Evolutionary conservation across 208 protist genomes (phyloP), one percentile per base, ranked within the genome.

Genomic region (Leishmania lainsoni): DNA sequence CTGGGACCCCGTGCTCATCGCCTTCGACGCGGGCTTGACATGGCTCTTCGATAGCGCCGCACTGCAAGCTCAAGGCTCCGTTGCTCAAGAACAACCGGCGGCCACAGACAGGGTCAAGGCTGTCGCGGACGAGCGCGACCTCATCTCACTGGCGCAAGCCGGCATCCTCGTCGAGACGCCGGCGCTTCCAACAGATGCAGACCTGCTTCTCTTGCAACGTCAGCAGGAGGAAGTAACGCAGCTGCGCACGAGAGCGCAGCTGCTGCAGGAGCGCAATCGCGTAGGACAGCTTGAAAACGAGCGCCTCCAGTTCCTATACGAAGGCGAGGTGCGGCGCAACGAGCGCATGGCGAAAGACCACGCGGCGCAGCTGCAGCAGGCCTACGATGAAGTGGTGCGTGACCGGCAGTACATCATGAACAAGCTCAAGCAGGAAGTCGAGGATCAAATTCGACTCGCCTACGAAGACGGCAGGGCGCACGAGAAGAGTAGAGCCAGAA

Each of bases 11-110:
- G 91, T 98, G 72, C 87, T 86, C 74, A 93, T 96, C 51, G 94
- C 94, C 78, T 93, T 96, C 69, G 94, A 97, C 83, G 94, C 94
- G 14, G 94, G 94, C 45, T 79, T 96, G 42, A 93, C 92, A 69
- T 97, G 94, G 93, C 63, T 96, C 32, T 83, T 81, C 16, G 92
- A 95, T 66, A 83, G 78, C 58, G 81, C 88, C 12, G 72, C 84
- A 22, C 77, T 88, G 45, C 75, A 81, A 51, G 32, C 80, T 54
- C 80, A 52, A 49, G 69, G 66, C 63, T 42, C n/a, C 5, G n/a
- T 49, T 29, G 52, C 73, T 76, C 35, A 79, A 68, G 42, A 54
- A 48, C 61, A 74, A 32, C 78, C 54, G 20, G 56, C 29, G 56
- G 74, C 74, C 3, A 2, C 32, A 77, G 74, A 17, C 32, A 26